Evolutionary conservation across 176 grass and related monocot species (phyloP).

Genomic region (Triticum monococcum): DNA sequence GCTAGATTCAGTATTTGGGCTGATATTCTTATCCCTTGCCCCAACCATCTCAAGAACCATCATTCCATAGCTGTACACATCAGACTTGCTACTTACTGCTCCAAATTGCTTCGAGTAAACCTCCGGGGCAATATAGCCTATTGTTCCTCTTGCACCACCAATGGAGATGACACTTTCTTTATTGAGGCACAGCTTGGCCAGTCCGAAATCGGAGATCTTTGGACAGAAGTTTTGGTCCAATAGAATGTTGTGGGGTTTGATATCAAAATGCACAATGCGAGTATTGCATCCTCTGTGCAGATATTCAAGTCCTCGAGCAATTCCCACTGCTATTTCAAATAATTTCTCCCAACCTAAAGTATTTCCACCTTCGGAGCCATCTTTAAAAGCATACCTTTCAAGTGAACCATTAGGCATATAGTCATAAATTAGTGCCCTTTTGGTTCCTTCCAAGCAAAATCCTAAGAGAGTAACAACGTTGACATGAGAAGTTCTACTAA

Average conservation of each 20-base stretch:
- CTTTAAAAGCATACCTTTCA: slow-evolving; percentile 21
- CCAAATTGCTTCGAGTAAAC: slow-evolving; percentile 36
- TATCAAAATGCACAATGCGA: slow-evolving; percentile 41
- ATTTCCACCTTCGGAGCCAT: neutral
- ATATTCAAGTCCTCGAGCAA: slow-evolving; percentile 49
- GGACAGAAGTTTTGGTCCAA: slow-evolving; percentile 38
- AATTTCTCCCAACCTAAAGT: slow-evolving; percentile 37
- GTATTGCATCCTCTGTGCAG: slow-evolving; percentile 41
- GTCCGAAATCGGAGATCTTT: slow-evolving; percentile 43
- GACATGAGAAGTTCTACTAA: slow-evolving; percentile 50
- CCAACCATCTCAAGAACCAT: slow-evolving; percentile 64
- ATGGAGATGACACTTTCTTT: slow-evolving; percentile 33
- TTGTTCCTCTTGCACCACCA: slow-evolving; percentile 31
- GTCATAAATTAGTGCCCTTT: slow-evolving; percentile 53
- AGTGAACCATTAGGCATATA: slow-evolving; percentile 55
- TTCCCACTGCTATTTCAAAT: slow-evolving; percentile 42
- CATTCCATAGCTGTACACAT: slow-evolving; percentile 68
- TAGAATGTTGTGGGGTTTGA: slow-evolving; percentile 43
- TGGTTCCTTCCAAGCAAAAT: slow-evolving; percentile 43
- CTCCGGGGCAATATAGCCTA: slow-evolving; percentile 37
- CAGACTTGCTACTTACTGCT: slow-evolving; percentile 44
- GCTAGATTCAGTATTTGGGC: neutral
- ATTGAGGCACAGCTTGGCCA: slow-evolving; percentile 34
- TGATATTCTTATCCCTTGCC: slow-evolving; percentile 24
- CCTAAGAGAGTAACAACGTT: slow-evolving; percentile 45